These are phyloP conservation scores for Zangia roseola DNA, from an alignment of 768 basidiomycete genomes.

Conservation along the genomic window DNA sequence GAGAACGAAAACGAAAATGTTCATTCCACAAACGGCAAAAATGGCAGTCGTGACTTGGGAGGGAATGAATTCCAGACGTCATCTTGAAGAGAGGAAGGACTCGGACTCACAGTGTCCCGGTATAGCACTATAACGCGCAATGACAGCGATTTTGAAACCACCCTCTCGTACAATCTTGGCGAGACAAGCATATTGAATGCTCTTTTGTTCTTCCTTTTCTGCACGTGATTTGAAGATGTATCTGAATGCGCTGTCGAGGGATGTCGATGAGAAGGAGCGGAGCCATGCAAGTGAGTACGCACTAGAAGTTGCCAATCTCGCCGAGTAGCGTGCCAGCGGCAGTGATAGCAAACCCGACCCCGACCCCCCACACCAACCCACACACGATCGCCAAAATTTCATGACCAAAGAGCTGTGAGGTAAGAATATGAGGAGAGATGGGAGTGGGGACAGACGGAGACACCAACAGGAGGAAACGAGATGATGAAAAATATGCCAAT, in stretches of 20 bases:
- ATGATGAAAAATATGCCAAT: constrained; percentile 80
- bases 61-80: constrained; percentile 1
- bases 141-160: constrained; percentile 80
- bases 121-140: constrained; percentile 77
- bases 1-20: constrained; percentile 68
- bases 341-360: constrained; percentile 85
- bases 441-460: background rate
- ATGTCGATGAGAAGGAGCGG: constrained; percentile 16
- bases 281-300: constrained; percentile 28
- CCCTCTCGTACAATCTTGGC: constrained; percentile 78
- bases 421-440: no score
- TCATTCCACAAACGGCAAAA: constrained; percentile 89
- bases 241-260: constrained; percentile 65
- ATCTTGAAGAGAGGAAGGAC: constrained; percentile 25
- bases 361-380: constrained; percentile 88
- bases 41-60: constrained; percentile 80
- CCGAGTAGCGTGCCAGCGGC: constrained; percentile 81
- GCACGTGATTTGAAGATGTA: constrained; percentile 75
- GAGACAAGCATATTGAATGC: constrained; percentile 58
- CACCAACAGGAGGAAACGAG: constrained; percentile 76
- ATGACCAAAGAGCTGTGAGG: constrained; percentile 89
- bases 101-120: constrained; percentile 75
- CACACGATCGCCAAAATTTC: constrained; percentile 88
- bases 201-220: constrained; percentile 65
- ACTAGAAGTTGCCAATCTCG: constrained; percentile 89